Evolutionary conservation across 176 grass and related monocot species (phyloP).

Genomic region (Leersia perrieri): DNA sequence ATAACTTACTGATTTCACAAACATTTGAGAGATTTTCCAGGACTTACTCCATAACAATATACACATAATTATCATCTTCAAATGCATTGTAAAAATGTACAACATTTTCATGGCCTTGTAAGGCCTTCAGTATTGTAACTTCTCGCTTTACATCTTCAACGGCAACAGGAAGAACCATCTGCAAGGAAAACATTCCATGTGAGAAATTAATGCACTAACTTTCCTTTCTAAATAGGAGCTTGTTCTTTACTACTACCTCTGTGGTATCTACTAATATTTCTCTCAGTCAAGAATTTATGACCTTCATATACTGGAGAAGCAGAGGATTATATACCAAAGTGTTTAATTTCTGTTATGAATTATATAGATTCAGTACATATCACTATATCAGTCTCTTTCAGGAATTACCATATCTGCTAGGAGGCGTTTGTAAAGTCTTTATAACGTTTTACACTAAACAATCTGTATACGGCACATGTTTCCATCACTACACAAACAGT

Average conservation of each 20-base stretch:
- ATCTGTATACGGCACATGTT: neutral
- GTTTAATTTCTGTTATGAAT: neutral
- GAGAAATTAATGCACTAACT: conserved; percentile 7
- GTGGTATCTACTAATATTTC: no score
- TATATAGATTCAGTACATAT: neutral
- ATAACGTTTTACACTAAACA: neutral
- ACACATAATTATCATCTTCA: conserved; percentile 82
- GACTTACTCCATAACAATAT: conserved; percentile 99
- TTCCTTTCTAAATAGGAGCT: neutral
- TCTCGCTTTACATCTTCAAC: conserved; percentile 95
- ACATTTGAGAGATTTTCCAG: conserved; percentile 6
- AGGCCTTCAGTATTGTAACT: conserved; percentile 87
- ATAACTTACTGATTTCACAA: neutral
- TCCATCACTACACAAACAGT: no score
- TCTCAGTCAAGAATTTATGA: neutral
- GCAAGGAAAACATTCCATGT: conserved; percentile 22
- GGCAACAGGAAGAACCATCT: conserved; percentile 88
- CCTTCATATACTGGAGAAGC: neutral
- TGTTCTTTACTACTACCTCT: conserved; percentile 7
- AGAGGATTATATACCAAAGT: neutral
- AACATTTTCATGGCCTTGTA: conserved; percentile 89
- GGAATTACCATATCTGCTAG: neutral
- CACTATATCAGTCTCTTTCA: neutral
- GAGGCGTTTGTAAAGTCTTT: neutral
- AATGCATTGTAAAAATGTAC: conserved; percentile 91